These are phyloP conservation scores for Boletus edulis DNA, from an alignment of 768 basidiomycete genomes.

Conservation along the genomic window DNA sequence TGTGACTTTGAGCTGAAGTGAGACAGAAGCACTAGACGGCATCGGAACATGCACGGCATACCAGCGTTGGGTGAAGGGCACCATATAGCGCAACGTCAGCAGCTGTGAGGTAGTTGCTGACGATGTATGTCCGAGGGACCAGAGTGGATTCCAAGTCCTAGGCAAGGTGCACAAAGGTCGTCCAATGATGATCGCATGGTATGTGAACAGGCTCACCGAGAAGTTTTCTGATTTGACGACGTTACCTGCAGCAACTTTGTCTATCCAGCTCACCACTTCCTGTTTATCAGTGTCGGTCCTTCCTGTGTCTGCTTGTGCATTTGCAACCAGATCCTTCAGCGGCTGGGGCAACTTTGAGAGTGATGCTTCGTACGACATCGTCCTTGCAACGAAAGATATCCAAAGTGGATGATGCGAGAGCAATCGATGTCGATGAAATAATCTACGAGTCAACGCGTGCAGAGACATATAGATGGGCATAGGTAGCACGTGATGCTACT, in stretches of 20 bases:
- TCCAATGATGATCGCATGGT: not conserved
- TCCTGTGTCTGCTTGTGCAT: conserved; percentile 41
- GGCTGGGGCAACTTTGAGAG: conserved; percentile 46
- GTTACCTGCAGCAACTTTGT: conserved; percentile 53
- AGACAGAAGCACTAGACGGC: not conserved
- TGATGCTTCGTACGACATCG: conserved; percentile 55
- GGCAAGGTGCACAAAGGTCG: not conserved
- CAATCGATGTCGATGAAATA: conserved; percentile 25
- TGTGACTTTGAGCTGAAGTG: conserved; percentile 50
- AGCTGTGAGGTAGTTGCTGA: conserved; percentile 79
- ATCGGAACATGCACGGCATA: conserved; percentile 36
- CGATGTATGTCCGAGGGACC: conserved; percentile 78
- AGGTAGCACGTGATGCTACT: conserved; percentile 28
- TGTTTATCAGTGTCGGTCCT: conserved; percentile 58
- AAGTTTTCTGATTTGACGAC: conserved; percentile 45
- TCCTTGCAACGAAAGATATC: conserved; percentile 16
- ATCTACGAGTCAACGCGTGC: conserved; percentile 15
- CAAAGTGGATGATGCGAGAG: conserved; percentile 4
- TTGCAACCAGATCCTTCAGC: conserved; percentile 55
- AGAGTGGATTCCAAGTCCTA: conserved; percentile 75
- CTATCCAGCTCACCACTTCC: conserved; percentile 70
- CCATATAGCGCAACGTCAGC: conserved; percentile 93
- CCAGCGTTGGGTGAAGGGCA: conserved; percentile 78
- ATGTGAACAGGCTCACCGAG: conserved; percentile 40
- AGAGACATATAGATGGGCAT: not conserved